These are phyloP conservation scores for Candida maris DNA, from an alignment of 805 yeast genomes.

Conservation along the genomic window DNA sequence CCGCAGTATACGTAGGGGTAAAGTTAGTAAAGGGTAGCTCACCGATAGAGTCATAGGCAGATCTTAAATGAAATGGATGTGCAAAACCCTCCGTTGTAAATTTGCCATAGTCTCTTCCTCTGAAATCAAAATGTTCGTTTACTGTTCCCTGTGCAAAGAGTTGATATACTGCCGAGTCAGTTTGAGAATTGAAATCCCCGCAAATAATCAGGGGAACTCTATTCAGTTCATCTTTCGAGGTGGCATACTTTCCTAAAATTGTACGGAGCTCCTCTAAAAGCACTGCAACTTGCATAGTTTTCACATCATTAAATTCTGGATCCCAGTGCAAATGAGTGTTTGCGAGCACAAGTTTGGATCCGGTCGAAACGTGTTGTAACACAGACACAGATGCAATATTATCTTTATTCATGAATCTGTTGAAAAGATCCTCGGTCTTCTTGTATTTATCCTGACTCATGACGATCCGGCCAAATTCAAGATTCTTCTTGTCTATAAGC, in stretches of 20 bases:
- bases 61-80: constrained; percentile 76
- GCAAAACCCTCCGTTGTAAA: constrained; percentile 86
- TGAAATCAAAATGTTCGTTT: constrained; percentile 74
- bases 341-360: constrained; percentile 68
- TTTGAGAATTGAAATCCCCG: constrained; percentile 92
- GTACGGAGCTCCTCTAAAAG: constrained; percentile 81
- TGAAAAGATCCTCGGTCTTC: constrained; percentile 90
- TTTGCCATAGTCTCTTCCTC: constrained; percentile 85
- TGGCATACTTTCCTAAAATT: constrained; percentile 45
- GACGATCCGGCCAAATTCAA: constrained; percentile 82
- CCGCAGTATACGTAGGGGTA: constrained; percentile 90
- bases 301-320: constrained; percentile 93
- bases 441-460: constrained; percentile 82
- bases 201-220: constrained; percentile 78
- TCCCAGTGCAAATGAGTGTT: constrained; percentile 99
- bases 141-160: constrained; percentile 78
- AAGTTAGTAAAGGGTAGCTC: constrained; percentile 93
- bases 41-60: constrained; percentile 79
- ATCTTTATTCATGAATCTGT: constrained; percentile 94
- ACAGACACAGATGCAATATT: constrained; percentile 79
- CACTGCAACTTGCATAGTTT: constrained; percentile 91
- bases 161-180: constrained; percentile 88
- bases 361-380: constrained; percentile 69
- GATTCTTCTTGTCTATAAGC: constrained; percentile 62
- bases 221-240: constrained; percentile 25